phyloP scores from a whole-genome alignment of 2,329 filamentous ascomycete species.

The Aspergillus caelatus region DNA sequence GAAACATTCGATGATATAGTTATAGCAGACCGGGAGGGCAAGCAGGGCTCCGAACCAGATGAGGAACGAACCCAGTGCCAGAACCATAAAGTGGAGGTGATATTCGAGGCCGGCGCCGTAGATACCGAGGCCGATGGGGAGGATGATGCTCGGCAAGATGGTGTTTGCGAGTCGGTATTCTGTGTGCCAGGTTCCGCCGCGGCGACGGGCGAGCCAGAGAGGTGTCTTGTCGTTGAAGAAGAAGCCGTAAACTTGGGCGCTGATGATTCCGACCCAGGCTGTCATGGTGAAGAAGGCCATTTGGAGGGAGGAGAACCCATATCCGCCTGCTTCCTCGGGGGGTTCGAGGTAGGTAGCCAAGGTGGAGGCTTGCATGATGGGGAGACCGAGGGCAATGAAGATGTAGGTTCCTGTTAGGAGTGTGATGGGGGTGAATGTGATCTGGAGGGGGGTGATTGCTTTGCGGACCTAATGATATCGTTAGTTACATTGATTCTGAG shows the following conservation, averaged over 20 bases:
- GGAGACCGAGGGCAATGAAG: conserved; percentile 40
- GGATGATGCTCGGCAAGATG: conserved; percentile 28
- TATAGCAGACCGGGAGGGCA: conserved; percentile 28
- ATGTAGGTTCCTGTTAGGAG: conserved; percentile 44
- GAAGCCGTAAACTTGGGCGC: conserved; percentile 41
- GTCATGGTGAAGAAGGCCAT: conserved; percentile 45
- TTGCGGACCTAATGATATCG: conserved; percentile 15
- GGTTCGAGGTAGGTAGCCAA: conserved; percentile 45
- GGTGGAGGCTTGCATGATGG: conserved; percentile 38
- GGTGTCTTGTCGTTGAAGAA: conserved; percentile 45
- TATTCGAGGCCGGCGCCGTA: conserved; percentile 46
- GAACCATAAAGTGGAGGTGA: conserved; percentile 43
- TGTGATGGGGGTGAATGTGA: conserved; percentile 39
- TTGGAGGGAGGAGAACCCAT: conserved; percentile 46
- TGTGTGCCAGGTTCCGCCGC: conserved; percentile 37
- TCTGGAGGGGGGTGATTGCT: conserved; percentile 29
- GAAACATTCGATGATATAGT: conserved; percentile 38
- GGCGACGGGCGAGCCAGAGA: conserved; percentile 33
- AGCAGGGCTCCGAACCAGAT: conserved; percentile 41
- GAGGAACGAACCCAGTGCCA: conserved; percentile 45
- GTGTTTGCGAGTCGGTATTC: conserved; percentile 35
- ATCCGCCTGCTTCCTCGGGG: conserved; percentile 38
- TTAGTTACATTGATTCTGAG: conserved; percentile 19
- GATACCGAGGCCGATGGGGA: conserved; percentile 37
- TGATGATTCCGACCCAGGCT: conserved; percentile 45